Percentiles rank a stretch among this genome's conserved stretches.
Conservation (phyloP, 371 early-diverging fungal genomes). For the Umbelopsis sp. region DNA sequence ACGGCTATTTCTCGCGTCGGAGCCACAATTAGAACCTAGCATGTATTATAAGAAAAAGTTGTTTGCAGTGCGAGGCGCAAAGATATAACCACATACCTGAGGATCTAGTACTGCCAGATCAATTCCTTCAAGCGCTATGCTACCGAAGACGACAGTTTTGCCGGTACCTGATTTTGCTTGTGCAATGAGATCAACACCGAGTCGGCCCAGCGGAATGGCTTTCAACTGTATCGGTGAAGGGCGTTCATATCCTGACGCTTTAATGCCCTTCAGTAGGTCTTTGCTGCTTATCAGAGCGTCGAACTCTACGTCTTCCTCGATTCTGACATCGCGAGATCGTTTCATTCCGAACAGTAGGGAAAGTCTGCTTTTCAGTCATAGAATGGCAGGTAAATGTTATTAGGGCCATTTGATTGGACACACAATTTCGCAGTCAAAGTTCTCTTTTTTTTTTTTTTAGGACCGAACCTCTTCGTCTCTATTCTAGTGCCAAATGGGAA, state of each 20-base stretch:
- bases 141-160: conserved; percentile 95
- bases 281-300: conserved; percentile 54
- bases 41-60: conserved; percentile 10
- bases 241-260: conserved; percentile 55
- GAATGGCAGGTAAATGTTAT: neutral
- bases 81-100: conserved; percentile 31
- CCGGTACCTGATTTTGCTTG: conserved; percentile 98
- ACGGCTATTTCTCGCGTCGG: conserved; percentile 93
- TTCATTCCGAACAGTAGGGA: conserved; percentile 20
- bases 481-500: conserved; percentile 27
- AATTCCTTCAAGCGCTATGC: conserved; percentile 82
- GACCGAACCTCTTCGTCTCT: neutral
- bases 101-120: conserved; percentile 38
- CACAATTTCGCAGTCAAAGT: conserved; percentile 1
- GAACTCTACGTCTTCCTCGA: conserved; percentile 65
- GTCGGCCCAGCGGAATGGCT: conserved; percentile 82
- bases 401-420: neutral
- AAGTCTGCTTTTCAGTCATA: neutral
- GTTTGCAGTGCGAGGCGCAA: neutral
- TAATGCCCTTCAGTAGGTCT: conserved; percentile 54
- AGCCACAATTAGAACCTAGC: conserved; percentile 84
- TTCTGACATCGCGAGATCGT: conserved; percentile 58
- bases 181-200: conserved; percentile 85
- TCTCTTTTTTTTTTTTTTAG: conserved; percentile 7
- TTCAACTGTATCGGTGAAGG: conserved; percentile 91